These are phyloP conservation scores for Clitopilus passeckerianus DNA, from an alignment of 768 basidiomycete genomes.

Conservation along the genomic window DNA sequence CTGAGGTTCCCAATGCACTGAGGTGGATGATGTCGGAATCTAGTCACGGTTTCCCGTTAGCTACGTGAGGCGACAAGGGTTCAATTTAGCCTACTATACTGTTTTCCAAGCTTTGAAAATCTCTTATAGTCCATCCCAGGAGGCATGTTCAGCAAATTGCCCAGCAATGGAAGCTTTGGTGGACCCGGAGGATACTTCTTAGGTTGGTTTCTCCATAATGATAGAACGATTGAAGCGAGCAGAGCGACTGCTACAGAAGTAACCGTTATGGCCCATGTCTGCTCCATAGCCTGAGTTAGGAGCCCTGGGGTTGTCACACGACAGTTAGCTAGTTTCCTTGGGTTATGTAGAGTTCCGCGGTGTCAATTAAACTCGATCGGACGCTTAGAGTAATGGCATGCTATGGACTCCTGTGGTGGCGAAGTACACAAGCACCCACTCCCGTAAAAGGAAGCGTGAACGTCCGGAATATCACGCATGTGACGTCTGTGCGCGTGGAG, in stretches of 20 bases:
- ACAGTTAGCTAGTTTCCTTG: no score
- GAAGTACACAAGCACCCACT: no score
- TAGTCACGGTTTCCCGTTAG: not conserved
- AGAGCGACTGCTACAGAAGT: not conserved
- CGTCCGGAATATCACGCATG: no score
- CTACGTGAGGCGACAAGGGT: not conserved
- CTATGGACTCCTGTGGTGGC: no score
- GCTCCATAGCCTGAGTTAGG: not conserved
- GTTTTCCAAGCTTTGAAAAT: not conserved
- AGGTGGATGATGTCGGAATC: constrained; percentile 1
- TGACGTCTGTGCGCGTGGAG: no score
- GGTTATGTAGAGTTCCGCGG: no score
- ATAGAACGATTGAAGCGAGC: no score
- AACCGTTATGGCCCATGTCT: not conserved
- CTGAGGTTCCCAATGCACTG: constrained; percentile 9
- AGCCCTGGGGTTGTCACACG: no score
- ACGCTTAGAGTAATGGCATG: no score
- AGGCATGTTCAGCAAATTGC: constrained; percentile 28
- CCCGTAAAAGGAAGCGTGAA: no score
- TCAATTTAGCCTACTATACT: constrained; percentile 1
- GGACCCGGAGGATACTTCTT: constrained; percentile 31
- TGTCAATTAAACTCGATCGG: no score
- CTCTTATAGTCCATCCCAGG: not conserved
- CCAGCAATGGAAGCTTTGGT: constrained; percentile 27
- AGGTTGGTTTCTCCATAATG: no score